Conservation (phyloP, 371 early-diverging fungal species). For the Lichtheimia corymbifera region DNA sequence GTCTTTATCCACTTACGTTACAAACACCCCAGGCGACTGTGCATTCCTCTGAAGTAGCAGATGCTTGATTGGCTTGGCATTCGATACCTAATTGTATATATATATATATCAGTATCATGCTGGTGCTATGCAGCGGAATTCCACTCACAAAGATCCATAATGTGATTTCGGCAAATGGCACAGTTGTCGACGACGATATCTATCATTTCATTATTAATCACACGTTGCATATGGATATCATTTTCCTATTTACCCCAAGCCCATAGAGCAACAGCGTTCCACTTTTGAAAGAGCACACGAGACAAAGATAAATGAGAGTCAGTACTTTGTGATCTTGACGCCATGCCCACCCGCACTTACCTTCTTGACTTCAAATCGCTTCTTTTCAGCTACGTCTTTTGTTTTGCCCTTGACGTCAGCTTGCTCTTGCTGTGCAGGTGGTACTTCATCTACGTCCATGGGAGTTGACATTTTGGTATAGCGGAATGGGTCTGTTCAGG, state of each 20-base stretch:
- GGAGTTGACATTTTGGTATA: slow-evolving; percentile 34
- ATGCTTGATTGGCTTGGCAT: slow-evolving; percentile 96
- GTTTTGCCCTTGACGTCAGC: slow-evolving; percentile 43
- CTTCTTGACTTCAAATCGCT: slow-evolving; percentile 96
- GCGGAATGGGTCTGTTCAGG: not conserved
- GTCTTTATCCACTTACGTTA: slow-evolving; percentile 67
- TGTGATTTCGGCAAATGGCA: slow-evolving; percentile 99
- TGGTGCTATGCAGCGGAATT: not conserved
- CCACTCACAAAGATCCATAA: slow-evolving; percentile 98
- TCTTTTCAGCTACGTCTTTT: slow-evolving; percentile 67
- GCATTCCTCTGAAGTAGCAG: slow-evolving; percentile 94
- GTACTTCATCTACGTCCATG: slow-evolving; percentile 47
- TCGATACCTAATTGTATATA: slow-evolving; percentile 73
- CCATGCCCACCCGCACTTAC: slow-evolving; percentile 49
- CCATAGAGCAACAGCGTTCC: slow-evolving; percentile 98
- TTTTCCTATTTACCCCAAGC: slow-evolving; percentile 81
- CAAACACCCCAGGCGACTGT: slow-evolving; percentile 99
- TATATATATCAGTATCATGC: not conserved
- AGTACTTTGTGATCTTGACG: not conserved
- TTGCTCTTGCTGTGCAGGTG: slow-evolving; percentile 28
- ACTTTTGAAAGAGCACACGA: slow-evolving; percentile 52
- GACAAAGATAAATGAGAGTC: slow-evolving; percentile 1
- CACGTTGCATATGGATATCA: not conserved
- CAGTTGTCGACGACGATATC: slow-evolving; percentile 99
- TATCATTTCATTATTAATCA: slow-evolving; percentile 54